Evolutionary conservation across 306 rosid genomes (phyloP).

Genomic region (Chamaecrista fasciculata): DNA sequence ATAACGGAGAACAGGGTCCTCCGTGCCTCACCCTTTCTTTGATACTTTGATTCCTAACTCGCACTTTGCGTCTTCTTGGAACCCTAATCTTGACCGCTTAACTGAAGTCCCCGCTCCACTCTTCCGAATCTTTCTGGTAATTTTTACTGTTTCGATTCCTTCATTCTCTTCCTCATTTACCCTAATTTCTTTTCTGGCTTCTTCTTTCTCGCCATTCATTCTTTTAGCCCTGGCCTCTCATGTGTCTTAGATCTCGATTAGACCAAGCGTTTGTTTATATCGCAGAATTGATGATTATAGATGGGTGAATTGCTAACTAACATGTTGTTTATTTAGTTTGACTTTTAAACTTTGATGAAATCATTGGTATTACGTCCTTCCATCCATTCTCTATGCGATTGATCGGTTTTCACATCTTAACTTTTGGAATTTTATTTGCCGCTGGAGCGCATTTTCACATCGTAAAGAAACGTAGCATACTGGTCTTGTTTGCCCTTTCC

Average conservation of each 20-base stretch:
- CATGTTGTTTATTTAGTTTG: background rate
- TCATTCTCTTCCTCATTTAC: background rate
- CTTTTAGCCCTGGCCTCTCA: background rate
- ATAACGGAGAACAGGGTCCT: background rate
- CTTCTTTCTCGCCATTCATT: background rate
- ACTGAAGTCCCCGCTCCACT: background rate
- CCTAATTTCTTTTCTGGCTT: background rate
- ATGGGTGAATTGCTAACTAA: background rate
- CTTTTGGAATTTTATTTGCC: conserved; percentile 26
- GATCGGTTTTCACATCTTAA: background rate
- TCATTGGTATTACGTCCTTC: background rate
- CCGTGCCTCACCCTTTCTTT: background rate
- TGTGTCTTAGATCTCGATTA: background rate
- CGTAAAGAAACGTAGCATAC: background rate
- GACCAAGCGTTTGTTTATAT: background rate
- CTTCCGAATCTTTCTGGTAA: conserved; percentile 35
- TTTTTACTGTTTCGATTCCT: background rate
- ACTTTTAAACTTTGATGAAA: background rate
- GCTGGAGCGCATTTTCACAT: background rate
- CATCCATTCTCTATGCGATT: background rate
- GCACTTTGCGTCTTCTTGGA: background rate
- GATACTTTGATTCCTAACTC: background rate
- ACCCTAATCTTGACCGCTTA: conserved; percentile 42
- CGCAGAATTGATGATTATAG: background rate
- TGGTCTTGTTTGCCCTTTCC: background rate